Conservation (phyloP, 2,329 filamentous ascomycete genomes). For the Fusarium lateritium region DNA sequence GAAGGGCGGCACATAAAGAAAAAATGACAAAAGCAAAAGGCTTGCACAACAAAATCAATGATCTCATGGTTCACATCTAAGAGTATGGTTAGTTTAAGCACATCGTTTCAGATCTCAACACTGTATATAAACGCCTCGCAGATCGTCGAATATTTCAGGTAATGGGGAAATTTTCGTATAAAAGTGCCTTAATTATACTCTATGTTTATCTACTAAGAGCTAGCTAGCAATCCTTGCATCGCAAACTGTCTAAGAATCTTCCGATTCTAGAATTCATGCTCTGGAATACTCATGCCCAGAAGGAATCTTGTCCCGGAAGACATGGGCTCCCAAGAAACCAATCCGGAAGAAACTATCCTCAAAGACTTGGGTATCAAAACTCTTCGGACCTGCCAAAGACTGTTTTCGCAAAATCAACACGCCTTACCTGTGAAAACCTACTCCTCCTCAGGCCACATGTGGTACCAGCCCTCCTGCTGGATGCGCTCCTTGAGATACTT, state of each 20-base stretch:
- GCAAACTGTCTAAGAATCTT: not conserved
- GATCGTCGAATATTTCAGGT: no score
- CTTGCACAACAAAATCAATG: no score
- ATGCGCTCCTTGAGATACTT: not conserved
- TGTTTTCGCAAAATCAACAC: not conserved
- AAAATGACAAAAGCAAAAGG: no score
- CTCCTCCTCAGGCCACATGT: constrained; percentile 9
- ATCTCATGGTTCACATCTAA: no score
- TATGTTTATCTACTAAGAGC: not conserved
- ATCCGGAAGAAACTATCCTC: no score
- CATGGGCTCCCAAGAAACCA: no score
- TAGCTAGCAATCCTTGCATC: not conserved
- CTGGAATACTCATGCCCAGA: not conserved
- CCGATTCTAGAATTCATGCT: not conserved
- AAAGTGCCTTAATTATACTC: not conserved
- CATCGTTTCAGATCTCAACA: no score
- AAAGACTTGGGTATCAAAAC: no score
- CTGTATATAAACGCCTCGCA: no score
- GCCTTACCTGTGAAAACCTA: not conserved
- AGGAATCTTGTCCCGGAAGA: no score
- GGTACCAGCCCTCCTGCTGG: constrained; percentile 4
- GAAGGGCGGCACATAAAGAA: no score
- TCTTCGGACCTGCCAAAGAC: not conserved
- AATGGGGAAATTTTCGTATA: not conserved
- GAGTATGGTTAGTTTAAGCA: no score